A percentile compares a stretch with the other conserved stretches of the same genome.
phyloP scores from a whole-genome alignment of 2,329 filamentous ascomycete species.

The Parastagonospora nodorum region DNA sequence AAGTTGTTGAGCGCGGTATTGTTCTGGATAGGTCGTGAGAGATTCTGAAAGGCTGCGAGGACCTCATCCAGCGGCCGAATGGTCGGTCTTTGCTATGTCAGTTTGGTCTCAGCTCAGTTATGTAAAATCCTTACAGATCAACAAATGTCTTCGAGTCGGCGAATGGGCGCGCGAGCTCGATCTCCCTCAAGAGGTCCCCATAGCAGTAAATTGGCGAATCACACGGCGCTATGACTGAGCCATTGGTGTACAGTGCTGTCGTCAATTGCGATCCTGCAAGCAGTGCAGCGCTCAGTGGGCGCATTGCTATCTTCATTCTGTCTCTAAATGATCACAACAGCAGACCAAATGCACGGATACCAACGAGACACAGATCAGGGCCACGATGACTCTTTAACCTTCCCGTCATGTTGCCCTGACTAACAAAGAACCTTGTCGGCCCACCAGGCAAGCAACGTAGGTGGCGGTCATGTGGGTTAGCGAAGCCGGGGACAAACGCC shows the following conservation, averaged over 20 bases:
- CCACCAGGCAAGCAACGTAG: conserved; percentile 14
- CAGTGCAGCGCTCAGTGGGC: conserved; percentile 14
- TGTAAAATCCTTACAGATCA: conserved; percentile 48
- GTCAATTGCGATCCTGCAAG: conserved; percentile 29
- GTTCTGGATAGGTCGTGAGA: conserved; percentile 66
- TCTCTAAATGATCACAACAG: conserved; percentile 5
- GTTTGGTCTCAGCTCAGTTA: background rate
- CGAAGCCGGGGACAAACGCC: background rate
- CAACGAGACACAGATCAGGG: background rate
- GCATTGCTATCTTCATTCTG: conserved; percentile 14
- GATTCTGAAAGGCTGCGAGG: conserved; percentile 63
- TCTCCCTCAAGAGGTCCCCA: conserved; percentile 65
- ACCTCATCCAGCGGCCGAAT: conserved; percentile 64
- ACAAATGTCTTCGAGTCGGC: conserved; percentile 73
- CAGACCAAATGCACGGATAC: background rate
- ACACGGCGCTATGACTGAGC: conserved; percentile 66
- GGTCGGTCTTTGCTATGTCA: conserved; percentile 59
- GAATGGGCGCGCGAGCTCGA: conserved; percentile 68
- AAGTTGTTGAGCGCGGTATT: conserved; percentile 67
- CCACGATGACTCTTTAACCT: conserved; percentile 8
- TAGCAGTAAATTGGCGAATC: conserved; percentile 71
- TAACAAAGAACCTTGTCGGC: conserved; percentile 21
- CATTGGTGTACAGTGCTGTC: conserved; percentile 62
- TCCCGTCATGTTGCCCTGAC: background rate
- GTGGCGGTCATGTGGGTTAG: conserved; percentile 18